Base-by-base conservation (phyloP, 23 red algal genomes). In the Gracilariopsis chorda region DNA sequence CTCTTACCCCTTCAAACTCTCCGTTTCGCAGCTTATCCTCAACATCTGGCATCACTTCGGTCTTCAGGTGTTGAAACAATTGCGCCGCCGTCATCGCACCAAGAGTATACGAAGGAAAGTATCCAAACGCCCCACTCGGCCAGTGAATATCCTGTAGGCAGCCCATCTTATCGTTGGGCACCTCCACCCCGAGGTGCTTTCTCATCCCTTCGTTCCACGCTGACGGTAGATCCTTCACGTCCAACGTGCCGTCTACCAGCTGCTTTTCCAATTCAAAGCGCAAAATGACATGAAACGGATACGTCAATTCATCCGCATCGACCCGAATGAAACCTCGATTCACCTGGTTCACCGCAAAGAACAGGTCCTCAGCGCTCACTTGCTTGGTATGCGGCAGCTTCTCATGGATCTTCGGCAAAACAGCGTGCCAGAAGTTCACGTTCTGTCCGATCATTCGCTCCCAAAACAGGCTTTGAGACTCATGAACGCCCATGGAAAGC, bases 61-160 rank as follows among this genome's bases (percentile, higher is more conserved):
- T 75, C 24, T 80, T 76, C 25, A 86, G 34, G 34, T 76, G 32
- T 44, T 32, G 45, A n/a, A 62, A 86, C 29, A 88, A 61, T 59
- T 94, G 92, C 55, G 70, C 92, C 0, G 83, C 92, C 25, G 63
- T 89, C 71, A 94, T 94, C 5, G 92, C 92, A 4, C 92, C 92
- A 5, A 94, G 71, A 7, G 92, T 78, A 63, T 94, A 94, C 30
- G 92, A 88, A 1, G 92, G 92, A 48, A 94, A 94, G 52, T 94
- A 94, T 32, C 92, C 92, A 58, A 88, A 88, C 36, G 92, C 80
- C 10, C 60, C 62, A 33, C 78, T 74, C 5, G 71, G 83, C 92
- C 92, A 94, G 37, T 94, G 92, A 44, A 94, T 85, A 62, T 94
- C 92, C 92, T 94, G 92, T 13, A 94, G 51, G 51, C 77, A 83